Conservation (phyloP, 1,284 basidiomycete species). For the Sphaerobolus stellatus region DNA sequence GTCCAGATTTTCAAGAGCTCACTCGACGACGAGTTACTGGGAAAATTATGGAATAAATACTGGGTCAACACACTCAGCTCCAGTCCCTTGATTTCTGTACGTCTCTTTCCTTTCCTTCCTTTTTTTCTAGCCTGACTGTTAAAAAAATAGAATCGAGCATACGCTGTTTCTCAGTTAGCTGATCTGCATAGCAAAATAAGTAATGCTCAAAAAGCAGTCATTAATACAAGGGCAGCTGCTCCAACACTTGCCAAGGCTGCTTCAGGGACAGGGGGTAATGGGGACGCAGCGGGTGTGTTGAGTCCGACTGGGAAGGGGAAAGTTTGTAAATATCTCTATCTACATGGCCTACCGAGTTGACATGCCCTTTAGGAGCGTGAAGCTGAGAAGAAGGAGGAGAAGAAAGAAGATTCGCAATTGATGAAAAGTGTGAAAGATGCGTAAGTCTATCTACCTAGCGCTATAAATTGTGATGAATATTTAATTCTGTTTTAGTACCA, state of each 20-base stretch:
- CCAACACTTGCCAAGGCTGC: conserved; percentile 49
- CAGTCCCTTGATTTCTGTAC: conserved; percentile 84
- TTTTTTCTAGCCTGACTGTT: background rate
- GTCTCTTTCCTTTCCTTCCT: conserved; percentile 28
- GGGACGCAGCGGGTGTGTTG: background rate
- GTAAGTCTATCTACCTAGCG: conserved; percentile 39
- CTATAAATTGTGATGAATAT: conserved; percentile 4
- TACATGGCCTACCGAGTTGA: too few relatives aligned
- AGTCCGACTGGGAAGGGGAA: conserved; percentile 5
- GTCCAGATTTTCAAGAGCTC: conserved; percentile 94
- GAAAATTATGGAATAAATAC: conserved; percentile 97
- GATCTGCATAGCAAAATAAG: conserved; percentile 88
- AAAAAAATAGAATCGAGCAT: conserved; percentile 76
- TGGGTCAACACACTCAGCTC: conserved; percentile 97
- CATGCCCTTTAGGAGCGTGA: conserved; percentile 41
- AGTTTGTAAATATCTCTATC: conserved; percentile 4
- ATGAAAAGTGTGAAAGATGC: conserved; percentile 83
- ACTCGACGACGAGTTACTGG: conserved; percentile 83
- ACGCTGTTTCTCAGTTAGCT: conserved; percentile 83
- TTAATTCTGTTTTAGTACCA: conserved; percentile 51
- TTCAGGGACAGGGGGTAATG: conserved; percentile 10
- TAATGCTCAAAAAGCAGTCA: conserved; percentile 57
- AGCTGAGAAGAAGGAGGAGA: conserved; percentile 64
- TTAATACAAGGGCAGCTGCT: conserved; percentile 53
- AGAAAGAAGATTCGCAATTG: conserved; percentile 75